Percentiles rank a stretch among this genome's conserved stretches.
Evolutionary conservation across 176 grass and related monocot species (phyloP).

Genomic region (Typha latifolia): DNA sequence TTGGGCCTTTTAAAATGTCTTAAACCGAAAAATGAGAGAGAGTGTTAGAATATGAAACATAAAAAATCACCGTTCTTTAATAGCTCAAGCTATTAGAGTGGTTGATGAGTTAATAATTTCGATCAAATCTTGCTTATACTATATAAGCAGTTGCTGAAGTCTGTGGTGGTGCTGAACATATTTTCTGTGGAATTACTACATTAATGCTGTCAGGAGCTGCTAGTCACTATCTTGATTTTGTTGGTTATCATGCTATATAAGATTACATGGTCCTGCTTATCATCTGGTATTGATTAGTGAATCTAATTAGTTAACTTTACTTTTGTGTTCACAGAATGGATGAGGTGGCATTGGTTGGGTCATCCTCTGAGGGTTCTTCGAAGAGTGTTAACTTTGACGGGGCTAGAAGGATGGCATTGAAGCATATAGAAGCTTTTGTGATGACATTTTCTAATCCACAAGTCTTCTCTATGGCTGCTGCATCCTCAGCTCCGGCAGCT

Average conservation of each 20-base stretch:
- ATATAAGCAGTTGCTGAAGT: too few relatives aligned
- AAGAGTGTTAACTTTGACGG: slow-evolving; percentile 80
- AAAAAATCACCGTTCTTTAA: too few relatives aligned
- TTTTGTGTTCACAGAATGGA: slow-evolving; percentile 63
- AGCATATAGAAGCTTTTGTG: slow-evolving; percentile 91
- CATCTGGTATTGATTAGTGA: not conserved
- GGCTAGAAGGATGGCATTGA: slow-evolving; percentile 94
- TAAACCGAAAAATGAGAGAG: too few relatives aligned
- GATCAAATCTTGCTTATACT: too few relatives aligned
- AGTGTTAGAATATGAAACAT: too few relatives aligned
- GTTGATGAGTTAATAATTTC: too few relatives aligned
- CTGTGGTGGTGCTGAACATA: too few relatives aligned
- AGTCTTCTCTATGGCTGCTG: slow-evolving; percentile 50
- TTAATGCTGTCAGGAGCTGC: too few relatives aligned
- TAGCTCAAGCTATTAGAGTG: too few relatives aligned
- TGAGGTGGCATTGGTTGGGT: slow-evolving; percentile 65
- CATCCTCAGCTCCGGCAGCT: slow-evolving; percentile 60
- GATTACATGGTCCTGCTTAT: not conserved
- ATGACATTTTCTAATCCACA: slow-evolving; percentile 83
- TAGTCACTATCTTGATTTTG: too few relatives aligned
- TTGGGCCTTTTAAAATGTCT: too few relatives aligned
- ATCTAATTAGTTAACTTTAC: not conserved
- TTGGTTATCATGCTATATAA: not conserved
- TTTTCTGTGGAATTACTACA: too few relatives aligned
- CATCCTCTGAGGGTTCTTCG: slow-evolving; percentile 62